A percentile compares a stretch with the other conserved stretches of the same genome.
Conservation (phyloP, 805 yeast genomes). For the Candida cerambycidarum region DNA sequence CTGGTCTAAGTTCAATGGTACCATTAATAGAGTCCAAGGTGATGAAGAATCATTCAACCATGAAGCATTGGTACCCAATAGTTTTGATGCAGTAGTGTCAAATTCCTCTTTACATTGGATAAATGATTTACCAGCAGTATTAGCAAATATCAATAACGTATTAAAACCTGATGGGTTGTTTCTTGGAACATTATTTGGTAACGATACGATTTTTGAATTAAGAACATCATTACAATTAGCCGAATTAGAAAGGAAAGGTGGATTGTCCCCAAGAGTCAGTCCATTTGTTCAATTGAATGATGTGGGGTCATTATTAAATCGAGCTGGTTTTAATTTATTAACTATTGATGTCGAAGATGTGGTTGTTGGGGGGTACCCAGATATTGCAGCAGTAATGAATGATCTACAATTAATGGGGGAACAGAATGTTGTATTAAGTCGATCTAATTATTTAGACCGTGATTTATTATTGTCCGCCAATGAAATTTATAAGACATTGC, state of each 20-base stretch:
- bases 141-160: constrained; percentile 54
- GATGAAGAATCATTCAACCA: constrained; percentile 68
- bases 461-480: constrained; percentile 74
- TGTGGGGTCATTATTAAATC: constrained; percentile 67
- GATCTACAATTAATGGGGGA: constrained; percentile 86
- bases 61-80: constrained; percentile 35
- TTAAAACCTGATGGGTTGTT: constrained; percentile 80
- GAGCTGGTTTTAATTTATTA: constrained; percentile 75
- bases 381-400: constrained; percentile 60
- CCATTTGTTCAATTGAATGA: constrained; percentile 80
- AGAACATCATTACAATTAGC: constrained; percentile 80
- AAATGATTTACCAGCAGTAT: constrained; percentile 72
- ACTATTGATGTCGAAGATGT: constrained; percentile 85
- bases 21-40: constrained; percentile 50
- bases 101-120: constrained; percentile 82
- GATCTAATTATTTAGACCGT: constrained; percentile 40
- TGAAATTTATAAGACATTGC: constrained; percentile 68
- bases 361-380: constrained; percentile 73
- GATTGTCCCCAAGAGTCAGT: constrained; percentile 76
- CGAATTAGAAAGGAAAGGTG: constrained; percentile 76
- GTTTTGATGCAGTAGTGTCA: constrained; percentile 70
- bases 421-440: constrained; percentile 64
- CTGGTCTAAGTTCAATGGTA: constrained; percentile 42
- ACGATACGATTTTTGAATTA: constrained; percentile 81
- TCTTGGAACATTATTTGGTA: constrained; percentile 78